Conservation (phyloP, 2,329 filamentous ascomycete species). For the Exophiala dermatitidis region DNA sequence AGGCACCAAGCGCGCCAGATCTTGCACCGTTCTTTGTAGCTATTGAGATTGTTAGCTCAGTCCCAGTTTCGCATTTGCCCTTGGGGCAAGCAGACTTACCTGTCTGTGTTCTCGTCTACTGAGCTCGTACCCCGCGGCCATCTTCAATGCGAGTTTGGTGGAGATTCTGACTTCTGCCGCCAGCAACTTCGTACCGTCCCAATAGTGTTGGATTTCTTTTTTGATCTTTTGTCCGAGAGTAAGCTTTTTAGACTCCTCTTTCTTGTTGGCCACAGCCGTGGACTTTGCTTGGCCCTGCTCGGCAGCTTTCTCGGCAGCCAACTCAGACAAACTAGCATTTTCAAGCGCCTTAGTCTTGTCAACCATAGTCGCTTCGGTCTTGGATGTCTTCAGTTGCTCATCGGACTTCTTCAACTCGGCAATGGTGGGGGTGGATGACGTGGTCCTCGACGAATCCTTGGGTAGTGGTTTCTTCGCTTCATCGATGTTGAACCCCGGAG, state of each 20-base stretch:
- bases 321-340: slow-evolving; percentile 51
- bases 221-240: slow-evolving; percentile 89
- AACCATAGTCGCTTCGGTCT: slow-evolving; percentile 34
- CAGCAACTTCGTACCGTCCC: slow-evolving; percentile 95
- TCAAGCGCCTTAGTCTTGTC: slow-evolving; percentile 45
- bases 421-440: slow-evolving; percentile 19
- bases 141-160: slow-evolving; percentile 83
- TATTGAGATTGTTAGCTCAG: slow-evolving; percentile 28
- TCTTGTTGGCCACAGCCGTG: slow-evolving; percentile 52
- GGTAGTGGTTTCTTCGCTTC: slow-evolving; percentile 77
- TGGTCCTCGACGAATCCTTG: slow-evolving; percentile 42
- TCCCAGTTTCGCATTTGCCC: neutral
- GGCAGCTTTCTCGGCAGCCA: slow-evolving; percentile 54
- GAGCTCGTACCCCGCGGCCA: slow-evolving; percentile 95
- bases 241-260: slow-evolving; percentile 75
- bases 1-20: slow-evolving; percentile 83
- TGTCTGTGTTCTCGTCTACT: slow-evolving; percentile 89
- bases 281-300: slow-evolving; percentile 37
- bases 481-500: slow-evolving; percentile 85
- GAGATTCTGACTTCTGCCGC: slow-evolving; percentile 91
- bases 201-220: slow-evolving; percentile 89
- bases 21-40: slow-evolving; percentile 85
- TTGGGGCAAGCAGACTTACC: slow-evolving; percentile 33
- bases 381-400: slow-evolving; percentile 36
- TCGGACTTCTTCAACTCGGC: slow-evolving; percentile 24